These are phyloP conservation scores for Tagetes patula DNA, from an alignment of 129 eudicot species.

Conservation along the genomic window DNA sequence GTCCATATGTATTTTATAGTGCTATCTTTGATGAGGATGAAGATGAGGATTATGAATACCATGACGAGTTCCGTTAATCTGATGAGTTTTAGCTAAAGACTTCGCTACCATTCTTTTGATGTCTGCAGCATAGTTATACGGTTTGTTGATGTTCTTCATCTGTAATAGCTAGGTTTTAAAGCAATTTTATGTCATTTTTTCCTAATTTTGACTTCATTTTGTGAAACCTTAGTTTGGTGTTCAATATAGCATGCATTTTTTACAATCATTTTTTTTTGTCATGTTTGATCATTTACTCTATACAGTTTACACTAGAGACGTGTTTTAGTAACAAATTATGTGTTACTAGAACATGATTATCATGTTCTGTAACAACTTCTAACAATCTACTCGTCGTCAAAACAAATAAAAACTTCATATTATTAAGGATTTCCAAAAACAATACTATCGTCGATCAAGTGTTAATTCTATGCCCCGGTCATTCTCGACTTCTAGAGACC, in stretches of 20 bases:
- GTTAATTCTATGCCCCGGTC: conserved; percentile 38
- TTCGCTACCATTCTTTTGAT: conserved; percentile 16
- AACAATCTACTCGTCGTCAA: not conserved
- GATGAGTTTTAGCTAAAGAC: conserved; percentile 5
- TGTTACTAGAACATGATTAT: not conserved
- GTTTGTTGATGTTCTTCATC: conserved; percentile 23
- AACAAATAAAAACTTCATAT: conserved; percentile 19
- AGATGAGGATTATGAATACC: conserved; percentile 74
- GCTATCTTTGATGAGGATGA: conserved; percentile 78
- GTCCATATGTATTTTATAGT: conserved; percentile 87
- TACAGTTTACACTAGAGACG: too few species aligned
- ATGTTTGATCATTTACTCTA: too few species aligned
- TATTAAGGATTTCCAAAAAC: conserved; percentile 8
- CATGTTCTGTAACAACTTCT: not conserved
- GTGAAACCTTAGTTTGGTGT: conserved; percentile 17
- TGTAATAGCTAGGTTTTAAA: conserved; percentile 32
- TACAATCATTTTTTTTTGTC: not conserved
- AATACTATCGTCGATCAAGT: conserved; percentile 27
- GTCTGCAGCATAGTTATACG: conserved; percentile 30
- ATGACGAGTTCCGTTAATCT: conserved; percentile 75
- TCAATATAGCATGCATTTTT: conserved; percentile 20
- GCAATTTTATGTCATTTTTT: conserved; percentile 26
- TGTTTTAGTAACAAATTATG: too few species aligned
- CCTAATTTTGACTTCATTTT: conserved; percentile 27
- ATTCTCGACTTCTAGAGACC: conserved; percentile 33